phyloP scores from a whole-genome alignment of 176 grass and related monocot genomes.

The Triticum urartu region DNA sequence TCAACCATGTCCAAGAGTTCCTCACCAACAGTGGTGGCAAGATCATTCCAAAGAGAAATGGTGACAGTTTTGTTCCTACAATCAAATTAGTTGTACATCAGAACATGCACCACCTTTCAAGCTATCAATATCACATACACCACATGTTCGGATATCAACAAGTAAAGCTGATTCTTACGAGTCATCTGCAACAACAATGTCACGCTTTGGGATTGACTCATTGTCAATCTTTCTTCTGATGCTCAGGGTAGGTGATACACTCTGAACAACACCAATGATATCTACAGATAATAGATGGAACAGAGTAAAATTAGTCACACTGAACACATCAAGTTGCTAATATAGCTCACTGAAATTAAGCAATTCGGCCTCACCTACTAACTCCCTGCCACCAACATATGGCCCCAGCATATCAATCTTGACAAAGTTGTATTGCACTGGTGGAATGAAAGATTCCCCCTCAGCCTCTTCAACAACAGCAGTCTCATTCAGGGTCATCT shows the following conservation, averaged over 20 bases:
- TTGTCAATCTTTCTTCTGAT: constrained; percentile 79
- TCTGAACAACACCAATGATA: constrained; percentile 80
- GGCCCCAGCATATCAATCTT: constrained; percentile 83
- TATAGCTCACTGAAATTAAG: background rate
- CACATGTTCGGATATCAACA: background rate
- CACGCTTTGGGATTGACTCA: constrained; percentile 80
- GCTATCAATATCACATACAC: background rate
- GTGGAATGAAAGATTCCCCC: constrained; percentile 75
- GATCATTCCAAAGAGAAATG: constrained; percentile 92
- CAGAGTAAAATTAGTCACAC: background rate
- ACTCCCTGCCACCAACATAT: constrained; percentile 84
- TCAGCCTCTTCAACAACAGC: constrained; percentile 88
- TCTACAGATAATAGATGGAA: constrained; percentile 42
- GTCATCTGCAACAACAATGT: constrained; percentile 88
- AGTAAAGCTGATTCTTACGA: constrained; percentile 51
- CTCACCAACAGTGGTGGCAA: constrained; percentile 81
- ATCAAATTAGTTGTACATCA: constrained; percentile 17
- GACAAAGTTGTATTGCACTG: constrained; percentile 75
- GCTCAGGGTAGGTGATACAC: constrained; percentile 75
- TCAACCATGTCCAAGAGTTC: constrained; percentile 84
- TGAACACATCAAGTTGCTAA: background rate
- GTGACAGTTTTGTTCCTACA: constrained; percentile 80
- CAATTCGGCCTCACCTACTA: constrained; percentile 59
- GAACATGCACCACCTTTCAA: background rate
- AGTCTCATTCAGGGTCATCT: constrained; percentile 90